Evolutionary conservation across 371 early-diverging fungal genomes (phyloP).

Genomic region (Furculomyces boomerangus): DNA sequence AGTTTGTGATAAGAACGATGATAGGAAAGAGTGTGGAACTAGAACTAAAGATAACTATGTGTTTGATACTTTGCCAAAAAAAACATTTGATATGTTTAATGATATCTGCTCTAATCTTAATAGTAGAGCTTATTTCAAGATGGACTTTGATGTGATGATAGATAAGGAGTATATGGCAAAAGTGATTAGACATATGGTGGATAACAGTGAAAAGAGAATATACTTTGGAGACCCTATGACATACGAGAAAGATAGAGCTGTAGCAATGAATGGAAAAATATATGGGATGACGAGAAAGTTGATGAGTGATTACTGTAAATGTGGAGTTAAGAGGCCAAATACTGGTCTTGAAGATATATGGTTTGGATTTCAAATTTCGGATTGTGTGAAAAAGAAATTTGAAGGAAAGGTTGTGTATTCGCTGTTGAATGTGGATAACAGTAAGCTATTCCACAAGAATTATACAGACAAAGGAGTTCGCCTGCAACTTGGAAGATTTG

Average conservation of each 20-base stretch:
- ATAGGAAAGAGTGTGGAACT: neutral
- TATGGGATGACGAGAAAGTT: neutral
- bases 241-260: neutral
- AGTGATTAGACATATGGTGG: neutral
- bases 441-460: neutral
- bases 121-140: neutral
- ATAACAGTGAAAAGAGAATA: neutral
- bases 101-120: neutral
- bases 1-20: neutral
- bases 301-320: neutral
- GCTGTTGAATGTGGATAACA: too few species aligned
- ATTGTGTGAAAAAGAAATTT: neutral
- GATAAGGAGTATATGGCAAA: neutral
- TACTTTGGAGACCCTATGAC: conserved; percentile 1
- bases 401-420: too few species aligned
- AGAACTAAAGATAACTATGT: neutral
- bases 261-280: conserved; percentile 1
- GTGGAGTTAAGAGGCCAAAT: neutral
- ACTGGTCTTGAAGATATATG: neutral
- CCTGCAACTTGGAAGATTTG: neutral
- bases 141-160: neutral
- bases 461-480: neutral
- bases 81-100: conserved; percentile 2
- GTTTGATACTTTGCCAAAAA: neutral
- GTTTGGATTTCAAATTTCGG: neutral